Conservation (phyloP, 306 rosid genomes). For the Ormosia semicastrata region DNA sequence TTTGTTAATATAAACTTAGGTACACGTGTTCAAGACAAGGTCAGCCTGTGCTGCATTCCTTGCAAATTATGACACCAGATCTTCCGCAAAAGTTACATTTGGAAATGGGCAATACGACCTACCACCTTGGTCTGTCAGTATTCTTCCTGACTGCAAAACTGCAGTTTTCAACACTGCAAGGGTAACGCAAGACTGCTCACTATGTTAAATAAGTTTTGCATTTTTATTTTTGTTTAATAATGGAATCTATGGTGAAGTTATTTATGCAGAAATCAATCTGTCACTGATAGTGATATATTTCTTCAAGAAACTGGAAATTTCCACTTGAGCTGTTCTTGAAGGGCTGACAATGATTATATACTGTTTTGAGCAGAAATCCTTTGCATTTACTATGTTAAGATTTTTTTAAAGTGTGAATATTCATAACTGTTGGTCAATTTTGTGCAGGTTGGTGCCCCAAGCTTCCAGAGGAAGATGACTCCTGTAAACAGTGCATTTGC, state of each 20-base stretch:
- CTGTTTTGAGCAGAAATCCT: not conserved
- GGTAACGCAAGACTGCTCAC: constrained; percentile 43
- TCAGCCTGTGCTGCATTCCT: constrained; percentile 81
- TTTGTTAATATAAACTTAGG: constrained; percentile 49
- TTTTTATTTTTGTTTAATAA: not conserved
- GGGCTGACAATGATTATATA: not conserved
- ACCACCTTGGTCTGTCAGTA: constrained; percentile 90
- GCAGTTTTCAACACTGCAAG: constrained; percentile 76
- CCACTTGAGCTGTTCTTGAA: not conserved
- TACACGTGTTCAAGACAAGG: constrained; percentile 55
- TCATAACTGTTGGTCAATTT: constrained; percentile 13
- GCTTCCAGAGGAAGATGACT: constrained; percentile 33
- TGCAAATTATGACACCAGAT: constrained; percentile 59
- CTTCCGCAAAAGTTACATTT: constrained; percentile 53
- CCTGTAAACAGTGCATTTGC: constrained; percentile 37
- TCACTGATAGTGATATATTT: not conserved
- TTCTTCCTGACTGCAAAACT: constrained; percentile 83
- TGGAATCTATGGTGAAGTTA: not conserved
- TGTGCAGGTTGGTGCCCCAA: constrained; percentile 57
- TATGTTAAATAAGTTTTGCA: not conserved
- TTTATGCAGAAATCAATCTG: not conserved
- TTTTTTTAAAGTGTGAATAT: not conserved
- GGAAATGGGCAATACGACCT: constrained; percentile 54
- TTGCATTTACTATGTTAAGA: not conserved
- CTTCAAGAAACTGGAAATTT: not conserved